Evolutionary conservation across 495 filamentous ascomycete genomes (phyloP).

Genomic region (Penicillium canariense): DNA sequence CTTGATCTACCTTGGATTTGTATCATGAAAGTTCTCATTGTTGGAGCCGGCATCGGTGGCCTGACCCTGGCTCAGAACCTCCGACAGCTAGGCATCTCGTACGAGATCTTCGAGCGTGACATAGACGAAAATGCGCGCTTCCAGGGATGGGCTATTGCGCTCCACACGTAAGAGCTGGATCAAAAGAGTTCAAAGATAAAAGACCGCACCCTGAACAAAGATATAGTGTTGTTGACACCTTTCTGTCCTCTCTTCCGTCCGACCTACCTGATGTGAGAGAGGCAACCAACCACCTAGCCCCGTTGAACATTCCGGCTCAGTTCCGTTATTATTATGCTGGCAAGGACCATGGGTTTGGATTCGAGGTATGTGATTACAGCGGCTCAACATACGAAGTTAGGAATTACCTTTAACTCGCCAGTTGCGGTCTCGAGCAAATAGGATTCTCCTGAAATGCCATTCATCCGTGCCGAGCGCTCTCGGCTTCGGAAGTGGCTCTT

Average conservation of each 20-base stretch:
- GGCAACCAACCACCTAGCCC: background rate
- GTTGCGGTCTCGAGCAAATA: background rate
- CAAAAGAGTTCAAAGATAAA: too few relatives aligned
- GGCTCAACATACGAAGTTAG: too few relatives aligned
- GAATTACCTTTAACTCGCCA: background rate
- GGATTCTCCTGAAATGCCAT: background rate
- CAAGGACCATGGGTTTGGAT: background rate
- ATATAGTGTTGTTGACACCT: background rate
- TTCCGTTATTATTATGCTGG: background rate
- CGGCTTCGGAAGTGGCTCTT: background rate
- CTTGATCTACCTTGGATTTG: background rate
- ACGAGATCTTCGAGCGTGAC: background rate
- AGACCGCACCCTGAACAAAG: background rate
- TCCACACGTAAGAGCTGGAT: background rate
- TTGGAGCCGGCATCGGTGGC: constrained; percentile 1
- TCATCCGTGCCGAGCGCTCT: background rate
- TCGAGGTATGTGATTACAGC: too few relatives aligned
- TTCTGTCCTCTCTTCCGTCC: background rate
- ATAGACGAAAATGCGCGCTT: background rate
- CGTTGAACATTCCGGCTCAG: background rate
- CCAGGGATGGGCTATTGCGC: constrained; percentile 1
- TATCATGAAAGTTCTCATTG: constrained; percentile 3
- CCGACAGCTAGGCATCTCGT: constrained; percentile 2
- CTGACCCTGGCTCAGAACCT: background rate
- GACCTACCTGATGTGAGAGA: background rate